Evolutionary conservation across 176 grass and related monocot genomes (phyloP).

Genomic region (maize (Zea mays)): Zm-B73-REFERENCE-NAM-5.0 NC_050103.1:112913001-112913500

Average conservation of each 20-base stretch:
- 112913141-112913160: too few species aligned
- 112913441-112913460: conserved; percentile 69
- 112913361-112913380: conserved; percentile 63
- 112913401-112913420: conserved; percentile 59
- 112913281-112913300: conserved; percentile 63
- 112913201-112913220: not conserved
- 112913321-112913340: conserved; percentile 66
- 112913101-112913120: conserved; percentile 3
- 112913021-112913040: conserved; percentile 68
- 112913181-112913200: too few species aligned
- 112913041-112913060: not conserved
- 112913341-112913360: conserved; percentile 63
- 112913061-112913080: not conserved
- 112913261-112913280: conserved; percentile 61
- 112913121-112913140: not conserved
- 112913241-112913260: conserved; percentile 66
- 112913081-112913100: not conserved
- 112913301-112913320: conserved; percentile 60
- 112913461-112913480: conserved; percentile 61
- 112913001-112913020: conserved; percentile 95
- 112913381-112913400: conserved; percentile 66
- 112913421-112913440: conserved; percentile 63
- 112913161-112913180: too few species aligned
- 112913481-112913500: conserved; percentile 61
- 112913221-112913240: conserved; percentile 24